These are phyloP conservation scores for Diddensiella caesifluorescens DNA, from an alignment of 805 yeast species.

Conservation along the genomic window DNA sequence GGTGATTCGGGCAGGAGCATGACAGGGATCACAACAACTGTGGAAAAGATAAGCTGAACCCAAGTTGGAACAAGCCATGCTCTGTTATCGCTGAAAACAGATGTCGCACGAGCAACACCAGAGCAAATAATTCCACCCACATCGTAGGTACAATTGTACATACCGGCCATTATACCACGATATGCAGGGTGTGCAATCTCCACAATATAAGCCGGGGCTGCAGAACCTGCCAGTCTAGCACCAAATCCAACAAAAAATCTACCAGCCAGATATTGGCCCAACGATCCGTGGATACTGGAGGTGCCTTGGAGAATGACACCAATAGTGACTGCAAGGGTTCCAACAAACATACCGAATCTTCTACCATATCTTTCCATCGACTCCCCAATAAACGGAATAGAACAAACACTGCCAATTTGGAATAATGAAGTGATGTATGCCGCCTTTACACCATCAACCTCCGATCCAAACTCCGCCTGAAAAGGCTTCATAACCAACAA, in stretches of 20 bases:
- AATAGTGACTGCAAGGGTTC: conserved; percentile 8
- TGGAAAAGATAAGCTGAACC: conserved; percentile 16
- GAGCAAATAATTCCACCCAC: conserved; percentile 19
- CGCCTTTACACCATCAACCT: conserved; percentile 15
- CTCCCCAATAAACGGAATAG: conserved; percentile 15
- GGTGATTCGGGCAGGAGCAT: conserved; percentile 16
- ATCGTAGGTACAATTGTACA: conserved; percentile 17
- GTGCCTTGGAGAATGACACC: conserved; percentile 16
- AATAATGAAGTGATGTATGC: conserved; percentile 14
- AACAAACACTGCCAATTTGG: conserved; percentile 17
- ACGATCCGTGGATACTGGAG: conserved; percentile 3
- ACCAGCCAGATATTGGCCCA: conserved; percentile 15
- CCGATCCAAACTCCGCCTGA: conserved; percentile 13
- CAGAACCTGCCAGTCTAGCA: conserved; percentile 10
- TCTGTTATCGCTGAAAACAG: conserved; percentile 6
- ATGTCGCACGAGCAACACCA: conserved; percentile 14
- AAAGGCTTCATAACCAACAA: conserved; percentile 12
- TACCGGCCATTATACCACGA: conserved; percentile 21
- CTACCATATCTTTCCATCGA: conserved; percentile 16
- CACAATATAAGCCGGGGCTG: conserved; percentile 18
- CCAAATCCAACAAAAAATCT: conserved; percentile 20
- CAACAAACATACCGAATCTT: conserved; percentile 15
- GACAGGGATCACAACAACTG: conserved; percentile 10
- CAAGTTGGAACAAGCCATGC: conserved; percentile 19
- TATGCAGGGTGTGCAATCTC: conserved; percentile 21